Evolutionary conservation across 805 yeast genomes (phyloP).

Genomic region (Tetrapisispora phaffii): DNA sequence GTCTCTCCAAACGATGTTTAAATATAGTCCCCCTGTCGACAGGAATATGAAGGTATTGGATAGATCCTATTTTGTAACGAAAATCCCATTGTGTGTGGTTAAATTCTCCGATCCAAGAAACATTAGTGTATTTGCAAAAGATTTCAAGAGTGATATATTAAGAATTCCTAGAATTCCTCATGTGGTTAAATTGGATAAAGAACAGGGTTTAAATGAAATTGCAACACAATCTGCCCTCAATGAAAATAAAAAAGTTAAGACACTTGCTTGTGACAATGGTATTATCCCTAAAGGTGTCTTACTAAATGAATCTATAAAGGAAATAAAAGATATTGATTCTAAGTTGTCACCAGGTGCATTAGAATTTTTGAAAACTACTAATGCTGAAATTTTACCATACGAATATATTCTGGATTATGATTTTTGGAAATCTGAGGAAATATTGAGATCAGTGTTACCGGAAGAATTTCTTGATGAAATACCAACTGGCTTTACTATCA

Average conservation of each 20-base stretch:
- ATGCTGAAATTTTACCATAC: slow-evolving; percentile 43
- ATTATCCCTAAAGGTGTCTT: slow-evolving; percentile 38
- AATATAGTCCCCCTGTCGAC: slow-evolving; percentile 54
- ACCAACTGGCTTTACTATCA: slow-evolving; percentile 85
- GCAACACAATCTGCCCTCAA: slow-evolving; percentile 3
- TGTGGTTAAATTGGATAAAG: slow-evolving; percentile 38
- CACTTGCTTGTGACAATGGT: slow-evolving; percentile 21
- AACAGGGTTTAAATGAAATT: slow-evolving; percentile 8
- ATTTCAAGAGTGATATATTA: slow-evolving; percentile 50
- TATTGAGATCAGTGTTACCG: slow-evolving; percentile 69
- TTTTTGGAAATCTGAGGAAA: slow-evolving; percentile 87
- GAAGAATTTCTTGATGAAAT: slow-evolving; percentile 51
- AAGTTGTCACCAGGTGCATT: slow-evolving; percentile 36
- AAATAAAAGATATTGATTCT: slow-evolving; percentile 30
- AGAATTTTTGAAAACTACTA: slow-evolving; percentile 38
- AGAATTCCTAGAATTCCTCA: slow-evolving; percentile 63
- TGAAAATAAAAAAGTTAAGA: slow-evolving; percentile 10
- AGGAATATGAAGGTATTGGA: slow-evolving; percentile 59
- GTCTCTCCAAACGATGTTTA: slow-evolving; percentile 4
- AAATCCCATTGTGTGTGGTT: slow-evolving; percentile 57
- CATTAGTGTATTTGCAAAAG: slow-evolving; percentile 53
- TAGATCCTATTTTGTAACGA: slow-evolving; percentile 47
- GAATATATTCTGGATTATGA: slow-evolving; percentile 53
- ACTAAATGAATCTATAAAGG: slow-evolving; percentile 42
- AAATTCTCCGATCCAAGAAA: slow-evolving; percentile 55